Evolutionary conservation across 1,284 basidiomycete genomes (phyloP).

Genomic region (Sanghuangporus sanghuang): DNA sequence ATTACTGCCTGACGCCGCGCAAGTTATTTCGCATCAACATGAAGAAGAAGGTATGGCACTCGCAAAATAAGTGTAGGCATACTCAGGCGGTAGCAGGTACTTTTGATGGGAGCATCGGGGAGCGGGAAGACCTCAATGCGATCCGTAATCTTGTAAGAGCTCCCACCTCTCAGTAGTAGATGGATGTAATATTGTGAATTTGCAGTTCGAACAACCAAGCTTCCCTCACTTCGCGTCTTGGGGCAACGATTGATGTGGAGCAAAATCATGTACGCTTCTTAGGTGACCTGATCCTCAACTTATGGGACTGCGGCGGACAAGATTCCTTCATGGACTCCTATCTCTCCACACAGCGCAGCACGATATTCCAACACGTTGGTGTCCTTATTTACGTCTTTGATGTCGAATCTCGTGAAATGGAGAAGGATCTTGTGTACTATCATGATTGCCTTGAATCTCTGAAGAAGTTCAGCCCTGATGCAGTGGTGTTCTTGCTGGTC

Average conservation of each 20-base stretch:
- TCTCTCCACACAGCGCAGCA: slow-evolving; percentile 82
- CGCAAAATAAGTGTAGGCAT: not conserved
- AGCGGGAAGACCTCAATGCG: slow-evolving; percentile 96
- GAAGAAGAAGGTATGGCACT: not conserved
- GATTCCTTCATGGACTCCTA: slow-evolving; percentile 98
- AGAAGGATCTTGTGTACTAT: slow-evolving; percentile 83
- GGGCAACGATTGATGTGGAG: slow-evolving; percentile 97
- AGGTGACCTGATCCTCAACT: slow-evolving; percentile 87
- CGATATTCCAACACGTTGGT: slow-evolving; percentile 93
- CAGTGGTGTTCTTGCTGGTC: slow-evolving; percentile 85
- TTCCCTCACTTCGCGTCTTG: slow-evolving; percentile 84
- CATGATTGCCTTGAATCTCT: slow-evolving; percentile 81
- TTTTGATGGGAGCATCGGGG: slow-evolving; percentile 92
- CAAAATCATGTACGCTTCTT: slow-evolving; percentile 97
- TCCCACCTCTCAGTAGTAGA: not conserved
- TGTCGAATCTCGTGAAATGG: slow-evolving; percentile 70
- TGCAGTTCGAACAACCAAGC: slow-evolving; percentile 90
- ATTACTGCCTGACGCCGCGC: not conserved
- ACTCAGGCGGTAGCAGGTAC: slow-evolving; percentile 48
- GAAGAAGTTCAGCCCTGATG: slow-evolving; percentile 71
- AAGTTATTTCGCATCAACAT: not conserved
- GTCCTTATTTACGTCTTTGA: slow-evolving; percentile 99
- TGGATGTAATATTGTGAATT: not conserved
- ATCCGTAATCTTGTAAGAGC: slow-evolving; percentile 87
- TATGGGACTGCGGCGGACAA: slow-evolving; percentile 99